Evolutionary conservation across 345 rosid genomes (phyloP).

Genomic region (Zanthoxylum bungeanum): DNA sequence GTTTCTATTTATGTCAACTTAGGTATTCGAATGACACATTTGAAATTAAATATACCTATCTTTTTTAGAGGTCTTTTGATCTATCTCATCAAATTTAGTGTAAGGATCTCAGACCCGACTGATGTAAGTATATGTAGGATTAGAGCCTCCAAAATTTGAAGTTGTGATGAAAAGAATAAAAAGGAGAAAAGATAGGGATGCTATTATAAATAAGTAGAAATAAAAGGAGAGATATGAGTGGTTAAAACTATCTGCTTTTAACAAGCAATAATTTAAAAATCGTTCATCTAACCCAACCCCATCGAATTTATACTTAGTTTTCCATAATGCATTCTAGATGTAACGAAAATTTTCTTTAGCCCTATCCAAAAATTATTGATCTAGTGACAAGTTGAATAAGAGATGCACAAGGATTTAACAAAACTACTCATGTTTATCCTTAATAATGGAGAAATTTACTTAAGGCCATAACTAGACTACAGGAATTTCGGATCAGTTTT

Average conservation of each 20-base stretch:
- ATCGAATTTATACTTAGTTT: background rate
- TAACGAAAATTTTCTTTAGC: background rate
- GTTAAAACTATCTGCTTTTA: background rate
- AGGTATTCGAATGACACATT: too few relatives aligned
- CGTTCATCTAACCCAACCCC: background rate
- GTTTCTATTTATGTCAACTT: too few relatives aligned
- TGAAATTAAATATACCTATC: conserved; percentile 43
- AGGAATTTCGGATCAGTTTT: conserved; percentile 1
- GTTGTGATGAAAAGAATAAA: conserved; percentile 49
- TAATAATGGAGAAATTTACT: background rate
- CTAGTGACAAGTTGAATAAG: background rate
- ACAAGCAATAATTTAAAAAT: background rate
- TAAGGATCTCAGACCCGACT: conserved; percentile 75
- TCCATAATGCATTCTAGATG: background rate
- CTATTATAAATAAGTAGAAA: too few relatives aligned
- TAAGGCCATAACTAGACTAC: background rate
- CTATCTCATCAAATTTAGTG: conserved; percentile 80
- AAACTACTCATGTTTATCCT: background rate
- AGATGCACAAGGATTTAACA: conserved; percentile 3
- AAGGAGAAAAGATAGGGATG: background rate
- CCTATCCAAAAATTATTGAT: background rate
- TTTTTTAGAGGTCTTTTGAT: conserved; percentile 54
- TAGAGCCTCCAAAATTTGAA: conserved; percentile 86
- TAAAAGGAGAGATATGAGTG: too few relatives aligned
- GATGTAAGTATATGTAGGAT: conserved; percentile 83